These are phyloP conservation scores for Hanseniaspora clermontiae DNA, from an alignment of 805 yeast genomes.

Conservation along the genomic window DNA sequence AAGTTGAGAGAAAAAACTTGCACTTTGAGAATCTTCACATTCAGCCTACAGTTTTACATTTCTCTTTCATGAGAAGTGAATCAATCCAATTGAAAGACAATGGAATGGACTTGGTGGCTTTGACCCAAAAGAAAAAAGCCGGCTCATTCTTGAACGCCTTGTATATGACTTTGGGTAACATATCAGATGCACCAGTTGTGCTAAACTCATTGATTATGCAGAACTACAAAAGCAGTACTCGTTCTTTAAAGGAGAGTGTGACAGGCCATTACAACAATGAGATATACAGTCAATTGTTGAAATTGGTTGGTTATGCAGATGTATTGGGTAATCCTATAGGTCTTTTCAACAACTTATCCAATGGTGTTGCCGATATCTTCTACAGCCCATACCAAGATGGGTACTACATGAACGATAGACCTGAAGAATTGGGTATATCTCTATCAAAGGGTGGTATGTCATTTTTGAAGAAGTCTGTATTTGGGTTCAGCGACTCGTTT, in stretches of 20 bases:
- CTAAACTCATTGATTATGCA: constrained; percentile 78
- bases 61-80: constrained; percentile 86
- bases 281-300: constrained; percentile 80
- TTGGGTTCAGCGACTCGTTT: constrained; percentile 86
- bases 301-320: constrained; percentile 91
- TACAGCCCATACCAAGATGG: constrained; percentile 92
- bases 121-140: constrained; percentile 25
- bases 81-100: constrained; percentile 15
- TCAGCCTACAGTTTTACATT: constrained; percentile 79
- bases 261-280: constrained; percentile 85
- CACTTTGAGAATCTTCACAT: constrained; percentile 87
- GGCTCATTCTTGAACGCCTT: constrained; percentile 65
- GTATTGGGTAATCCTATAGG: constrained; percentile 96
- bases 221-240: constrained; percentile 76
- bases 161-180: constrained; percentile 94
- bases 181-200: constrained; percentile 90
- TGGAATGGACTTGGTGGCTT: constrained; percentile 3
- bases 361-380: constrained; percentile 92
- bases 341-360: constrained; percentile 76
- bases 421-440: constrained; percentile 90
- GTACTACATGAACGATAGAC: constrained; percentile 82
- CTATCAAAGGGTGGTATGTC: constrained; percentile 92
- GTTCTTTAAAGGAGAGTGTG: constrained; percentile 55
- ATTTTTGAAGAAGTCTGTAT: constrained; percentile 86
- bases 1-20: constrained; percentile 48